Evolutionary conservation across 352 stramenopile genomes (phyloP), one percentile per base, ranked within the genome.

Genomic region (Phytophthora citricola): DNA sequence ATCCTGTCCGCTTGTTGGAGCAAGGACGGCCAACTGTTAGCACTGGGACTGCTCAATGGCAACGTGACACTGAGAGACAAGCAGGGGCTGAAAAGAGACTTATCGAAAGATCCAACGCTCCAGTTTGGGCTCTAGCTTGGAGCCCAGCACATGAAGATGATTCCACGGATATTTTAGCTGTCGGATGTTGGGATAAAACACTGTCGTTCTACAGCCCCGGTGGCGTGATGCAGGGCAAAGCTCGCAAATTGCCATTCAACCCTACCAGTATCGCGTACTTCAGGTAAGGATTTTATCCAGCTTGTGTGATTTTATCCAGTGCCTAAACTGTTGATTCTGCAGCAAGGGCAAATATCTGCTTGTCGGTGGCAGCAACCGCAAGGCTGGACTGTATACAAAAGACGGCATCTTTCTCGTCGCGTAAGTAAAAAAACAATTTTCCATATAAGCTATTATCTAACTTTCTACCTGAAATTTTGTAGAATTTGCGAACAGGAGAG

Each of bases 101-200:
- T 2, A 98, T 99, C 34, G 91, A 97, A 45, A 79, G 94, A 6
- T 72, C 82, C 0, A 68, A 50, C 51, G 89, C 76, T 1, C 93
- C 93, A 0, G 86, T 97, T 17, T 98, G 93, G 92, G 85, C 83
- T 36, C 56, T 98, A 24, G 77, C 74, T 14, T 98, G 91, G 91
- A 95, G 81, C 64, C 85, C 92, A 22, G 61, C 88, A 9, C 73
- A 78, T 0, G 89, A 97, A 31, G 89, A 96, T 32, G 87, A 89
- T 39, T 66, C 67, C 0, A 76, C 89, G 5, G 88, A 98, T 58
- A 69, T 94, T 14, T 75, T 99, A 2, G 93, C 93, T 0, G 87
- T 99, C 6, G 96, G 95, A 8, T 98, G 90, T 68, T 99, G 96
- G 95, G 94, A 99, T 54, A 83, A 94, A 56, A 96, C 92, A 26